Conservation (phyloP, 768 basidiomycete species). For the Lactarius indigo region DNA sequence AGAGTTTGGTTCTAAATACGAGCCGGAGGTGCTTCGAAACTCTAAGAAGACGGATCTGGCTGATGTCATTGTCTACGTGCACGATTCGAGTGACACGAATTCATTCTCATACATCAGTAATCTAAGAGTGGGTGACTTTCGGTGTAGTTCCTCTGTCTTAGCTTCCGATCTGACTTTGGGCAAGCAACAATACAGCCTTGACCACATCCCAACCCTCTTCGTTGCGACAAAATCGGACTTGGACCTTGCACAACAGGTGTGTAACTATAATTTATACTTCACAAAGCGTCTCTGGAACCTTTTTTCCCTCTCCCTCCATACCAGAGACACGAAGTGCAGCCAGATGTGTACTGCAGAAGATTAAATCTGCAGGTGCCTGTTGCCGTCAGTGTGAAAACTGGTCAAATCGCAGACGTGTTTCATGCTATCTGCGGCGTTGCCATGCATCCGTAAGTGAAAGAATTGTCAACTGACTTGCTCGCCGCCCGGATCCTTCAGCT, state of each 20-base stretch:
- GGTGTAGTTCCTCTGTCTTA: conserved; percentile 9
- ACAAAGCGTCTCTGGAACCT: conserved; percentile 2
- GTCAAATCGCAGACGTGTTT: conserved; percentile 83
- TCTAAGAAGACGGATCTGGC: conserved; percentile 88
- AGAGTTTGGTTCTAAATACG: conserved; percentile 96
- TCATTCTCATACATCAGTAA: conserved; percentile 99
- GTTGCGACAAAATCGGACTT: conserved; percentile 99
- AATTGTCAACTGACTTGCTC: conserved; percentile 6
- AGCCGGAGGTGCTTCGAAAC: conserved; percentile 84
- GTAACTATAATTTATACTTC: conserved; percentile 29
- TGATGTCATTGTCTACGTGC: conserved; percentile 93
- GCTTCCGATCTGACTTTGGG: conserved; percentile 16
- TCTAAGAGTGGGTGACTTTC: conserved; percentile 61
- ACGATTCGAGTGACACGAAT: conserved; percentile 98
- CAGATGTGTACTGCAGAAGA: conserved; percentile 92
- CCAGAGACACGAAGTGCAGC: conserved; percentile 97
- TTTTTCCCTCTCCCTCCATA: background rate
- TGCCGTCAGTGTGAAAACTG: conserved; percentile 85
- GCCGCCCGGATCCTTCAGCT: conserved; percentile 8
- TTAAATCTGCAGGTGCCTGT: conserved; percentile 91
- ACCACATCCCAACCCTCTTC: conserved; percentile 93
- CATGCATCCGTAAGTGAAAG: conserved; percentile 72
- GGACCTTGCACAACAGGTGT: conserved; percentile 90
- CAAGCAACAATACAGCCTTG: conserved; percentile 95
- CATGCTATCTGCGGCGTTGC: conserved; percentile 81